phyloP scores from a whole-genome alignment of 768 basidiomycete species.

The Rhizopogon vinicolor region DNA sequence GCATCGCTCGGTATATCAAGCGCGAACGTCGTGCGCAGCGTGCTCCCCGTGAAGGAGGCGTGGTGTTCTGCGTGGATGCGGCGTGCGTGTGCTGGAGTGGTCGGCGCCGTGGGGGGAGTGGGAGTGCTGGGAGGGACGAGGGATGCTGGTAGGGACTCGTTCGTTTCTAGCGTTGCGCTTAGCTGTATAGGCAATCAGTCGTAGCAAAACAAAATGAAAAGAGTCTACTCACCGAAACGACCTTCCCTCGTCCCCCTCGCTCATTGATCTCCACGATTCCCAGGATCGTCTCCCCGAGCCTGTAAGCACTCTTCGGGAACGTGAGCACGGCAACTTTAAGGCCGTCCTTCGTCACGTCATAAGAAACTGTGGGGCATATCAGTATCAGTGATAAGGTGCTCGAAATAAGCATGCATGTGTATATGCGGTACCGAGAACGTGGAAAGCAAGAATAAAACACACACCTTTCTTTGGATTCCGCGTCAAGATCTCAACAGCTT shows the following conservation, averaged over 20 bases:
- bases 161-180: constrained; percentile 84
- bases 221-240: constrained; percentile 65
- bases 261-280: constrained; percentile 89
- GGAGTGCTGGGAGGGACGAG: constrained; percentile 6
- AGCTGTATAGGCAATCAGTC: constrained; percentile 44
- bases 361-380: constrained; percentile 60
- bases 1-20: constrained; percentile 93
- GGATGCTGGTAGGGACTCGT: constrained; percentile 73
- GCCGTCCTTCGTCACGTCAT: constrained; percentile 93
- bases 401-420: too few species aligned
- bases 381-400: not conserved
- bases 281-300: constrained; percentile 88
- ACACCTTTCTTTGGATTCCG: constrained; percentile 85
- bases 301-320: constrained; percentile 85
- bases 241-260: constrained; percentile 60
- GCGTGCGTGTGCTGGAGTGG: constrained; percentile 45
- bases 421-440: not conserved
- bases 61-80: constrained; percentile 86
- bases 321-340: constrained; percentile 87
- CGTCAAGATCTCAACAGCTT: constrained; percentile 89
- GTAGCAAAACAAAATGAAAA: constrained; percentile 1
- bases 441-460: constrained; percentile 12
- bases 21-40: constrained; percentile 76
- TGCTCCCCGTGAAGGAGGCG: constrained; percentile 67
- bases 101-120: constrained; percentile 13